Conservation (phyloP, 177 flowering plant genomes). For the Tripterygium wilfordii region DNA sequence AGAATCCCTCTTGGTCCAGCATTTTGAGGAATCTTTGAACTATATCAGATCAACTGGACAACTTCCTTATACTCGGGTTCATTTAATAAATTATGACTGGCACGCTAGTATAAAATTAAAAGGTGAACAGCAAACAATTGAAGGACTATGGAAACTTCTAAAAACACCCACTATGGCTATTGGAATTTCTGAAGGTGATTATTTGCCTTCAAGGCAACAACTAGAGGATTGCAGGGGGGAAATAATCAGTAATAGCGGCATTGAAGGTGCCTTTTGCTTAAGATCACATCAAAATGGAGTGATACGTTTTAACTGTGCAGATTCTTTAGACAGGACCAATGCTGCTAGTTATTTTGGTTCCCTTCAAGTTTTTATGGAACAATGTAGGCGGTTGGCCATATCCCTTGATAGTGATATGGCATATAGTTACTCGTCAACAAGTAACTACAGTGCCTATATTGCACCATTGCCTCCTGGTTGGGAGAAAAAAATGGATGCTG, state of each 20-base stretch:
- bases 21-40: constrained; percentile 88
- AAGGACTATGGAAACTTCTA: constrained; percentile 85
- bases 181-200: constrained; percentile 90
- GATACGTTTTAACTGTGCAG: constrained; percentile 94
- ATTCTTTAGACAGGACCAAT: constrained; percentile 97
- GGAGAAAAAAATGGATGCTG: constrained; percentile 94
- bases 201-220: constrained; percentile 62
- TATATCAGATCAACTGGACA: constrained; percentile 56
- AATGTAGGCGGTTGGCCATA: constrained; percentile 77
- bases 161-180: constrained; percentile 70
- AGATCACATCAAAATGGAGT: constrained; percentile 95
- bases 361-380: constrained; percentile 94
- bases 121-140: constrained; percentile 96
- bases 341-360: constrained; percentile 98
- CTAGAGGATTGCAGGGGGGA: constrained; percentile 79
- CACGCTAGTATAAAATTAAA: constrained; percentile 79
- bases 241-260: constrained; percentile 54
- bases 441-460: constrained; percentile 58
- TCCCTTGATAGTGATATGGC: constrained; percentile 76
- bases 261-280: constrained; percentile 85
- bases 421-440: constrained; percentile 47
- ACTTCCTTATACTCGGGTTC: constrained; percentile 70
- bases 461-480: constrained; percentile 99
- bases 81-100: constrained; percentile 94
- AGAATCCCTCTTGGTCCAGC: constrained; percentile 83